Evolutionary conservation across 345 rosid genomes (phyloP).

Genomic region (Geranium rotundifolium): DNA sequence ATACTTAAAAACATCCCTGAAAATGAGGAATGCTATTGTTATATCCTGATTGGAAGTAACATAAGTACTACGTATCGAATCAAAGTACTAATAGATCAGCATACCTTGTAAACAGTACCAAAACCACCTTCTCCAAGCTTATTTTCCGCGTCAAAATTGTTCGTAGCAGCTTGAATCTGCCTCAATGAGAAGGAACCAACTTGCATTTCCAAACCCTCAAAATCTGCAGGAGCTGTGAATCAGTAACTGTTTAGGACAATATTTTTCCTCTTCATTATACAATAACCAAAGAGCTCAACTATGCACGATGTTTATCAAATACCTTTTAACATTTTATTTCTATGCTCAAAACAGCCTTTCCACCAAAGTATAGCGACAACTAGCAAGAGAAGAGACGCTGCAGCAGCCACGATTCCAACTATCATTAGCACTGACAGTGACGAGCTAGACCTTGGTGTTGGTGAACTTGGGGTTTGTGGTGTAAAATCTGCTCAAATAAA

Average conservation of each 20-base stretch:
- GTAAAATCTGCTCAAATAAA: background rate
- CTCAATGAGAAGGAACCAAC: conserved; percentile 7
- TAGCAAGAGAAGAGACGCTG: conserved; percentile 17
- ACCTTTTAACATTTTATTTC: conserved; percentile 31
- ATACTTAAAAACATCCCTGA: too few relatives aligned
- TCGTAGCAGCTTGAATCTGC: conserved; percentile 6
- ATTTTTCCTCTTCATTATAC: too few relatives aligned
- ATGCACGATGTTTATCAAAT: background rate
- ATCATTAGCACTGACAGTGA: background rate
- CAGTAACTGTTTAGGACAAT: background rate
- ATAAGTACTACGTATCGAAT: too few relatives aligned
- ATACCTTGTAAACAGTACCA: conserved; percentile 11
- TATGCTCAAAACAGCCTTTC: conserved; percentile 28
- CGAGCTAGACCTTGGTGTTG: background rate
- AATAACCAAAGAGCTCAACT: background rate
- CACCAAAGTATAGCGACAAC: conserved; percentile 38
- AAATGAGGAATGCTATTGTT: too few relatives aligned
- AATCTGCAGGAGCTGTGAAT: conserved; percentile 1
- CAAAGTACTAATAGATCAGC: background rate
- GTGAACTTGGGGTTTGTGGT: background rate
- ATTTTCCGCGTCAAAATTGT: conserved; percentile 5
- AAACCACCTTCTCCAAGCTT: conserved; percentile 15
- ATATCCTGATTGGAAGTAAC: too few relatives aligned
- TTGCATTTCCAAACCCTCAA: conserved; percentile 2
- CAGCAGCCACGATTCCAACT: conserved; percentile 23